Conservation (phyloP, 192 early-diverging fungal genomes). For the Gonapodya prolifera region DNA sequence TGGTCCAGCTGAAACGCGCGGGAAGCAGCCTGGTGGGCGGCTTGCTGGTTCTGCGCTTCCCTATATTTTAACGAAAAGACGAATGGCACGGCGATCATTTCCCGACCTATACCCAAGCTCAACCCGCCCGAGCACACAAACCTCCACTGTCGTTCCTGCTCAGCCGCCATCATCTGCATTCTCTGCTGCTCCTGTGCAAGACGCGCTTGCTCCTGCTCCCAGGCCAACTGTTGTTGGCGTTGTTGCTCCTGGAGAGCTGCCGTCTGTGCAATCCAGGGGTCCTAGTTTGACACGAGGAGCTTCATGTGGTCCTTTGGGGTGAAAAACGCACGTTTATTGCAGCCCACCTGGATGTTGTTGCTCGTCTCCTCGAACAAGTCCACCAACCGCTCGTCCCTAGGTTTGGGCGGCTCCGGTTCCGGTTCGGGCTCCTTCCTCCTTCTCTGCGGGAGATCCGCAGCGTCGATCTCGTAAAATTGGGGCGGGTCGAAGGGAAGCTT, state of each 20-base stretch:
- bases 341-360: slow-evolving; percentile 13
- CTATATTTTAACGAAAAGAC: slow-evolving; percentile 11
- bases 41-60: too few relatives aligned
- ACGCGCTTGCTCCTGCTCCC: slow-evolving; percentile 27
- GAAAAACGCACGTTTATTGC: slow-evolving; percentile 6
- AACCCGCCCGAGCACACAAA: too few relatives aligned
- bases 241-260: slow-evolving; percentile 22
- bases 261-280: not conserved
- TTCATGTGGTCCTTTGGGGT: not conserved
- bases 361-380: slow-evolving; percentile 16
- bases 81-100: slow-evolving; percentile 3
- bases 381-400: slow-evolving; percentile 35
- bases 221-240: slow-evolving; percentile 26
- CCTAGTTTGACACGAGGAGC: not conserved
- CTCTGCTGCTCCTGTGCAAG: slow-evolving; percentile 21
- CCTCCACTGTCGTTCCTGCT: too few relatives aligned
- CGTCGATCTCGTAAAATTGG: slow-evolving; percentile 60
- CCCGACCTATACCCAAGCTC: too few relatives aligned
- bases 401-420: slow-evolving; percentile 24
- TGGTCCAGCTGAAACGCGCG: too few relatives aligned
- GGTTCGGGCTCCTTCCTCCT: slow-evolving; percentile 26
- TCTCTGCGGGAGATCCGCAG: slow-evolving; percentile 47
- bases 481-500: slow-evolving; percentile 59
- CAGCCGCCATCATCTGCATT: not conserved
- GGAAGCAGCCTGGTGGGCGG: too few relatives aligned